Evolutionary conservation across 805 yeast genomes (phyloP).

Genomic region (Starmerella floris): DNA sequence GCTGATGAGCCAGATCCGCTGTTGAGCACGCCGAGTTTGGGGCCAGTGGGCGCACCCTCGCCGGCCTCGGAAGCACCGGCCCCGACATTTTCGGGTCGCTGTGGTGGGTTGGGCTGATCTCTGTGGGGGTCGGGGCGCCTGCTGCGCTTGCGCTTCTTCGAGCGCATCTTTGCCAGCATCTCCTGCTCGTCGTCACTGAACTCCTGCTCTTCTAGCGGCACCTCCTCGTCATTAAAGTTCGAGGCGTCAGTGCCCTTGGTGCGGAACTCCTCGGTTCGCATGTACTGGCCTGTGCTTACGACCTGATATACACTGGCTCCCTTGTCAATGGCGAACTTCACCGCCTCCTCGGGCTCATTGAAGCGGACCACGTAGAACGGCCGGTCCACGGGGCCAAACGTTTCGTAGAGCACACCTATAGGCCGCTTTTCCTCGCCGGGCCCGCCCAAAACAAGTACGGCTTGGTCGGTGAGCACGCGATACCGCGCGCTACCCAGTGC

Average conservation of each 20-base stretch:
- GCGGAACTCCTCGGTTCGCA: slow-evolving; percentile 60
- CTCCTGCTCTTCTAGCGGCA: slow-evolving; percentile 86
- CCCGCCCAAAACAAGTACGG: slow-evolving; percentile 44
- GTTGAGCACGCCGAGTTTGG: too few species aligned
- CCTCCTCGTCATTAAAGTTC: slow-evolving; percentile 86
- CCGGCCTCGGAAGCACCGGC: not conserved
- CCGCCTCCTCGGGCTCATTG: slow-evolving; percentile 37
- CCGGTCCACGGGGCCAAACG: slow-evolving; percentile 71
- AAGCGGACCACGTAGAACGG: slow-evolving; percentile 74
- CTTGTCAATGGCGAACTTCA: slow-evolving; percentile 34
- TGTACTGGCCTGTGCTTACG: slow-evolving; percentile 66
- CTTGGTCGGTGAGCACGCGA: slow-evolving; percentile 63
- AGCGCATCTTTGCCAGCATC: slow-evolving; percentile 53
- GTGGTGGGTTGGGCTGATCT: not conserved
- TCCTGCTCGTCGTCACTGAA: slow-evolving; percentile 91
- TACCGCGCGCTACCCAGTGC: slow-evolving; percentile 73
- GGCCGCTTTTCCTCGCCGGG: slow-evolving; percentile 38
- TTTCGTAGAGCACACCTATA: slow-evolving; percentile 72
- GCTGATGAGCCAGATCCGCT: too few species aligned
- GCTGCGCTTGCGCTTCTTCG: slow-evolving; percentile 40
- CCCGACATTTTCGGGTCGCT: not conserved
- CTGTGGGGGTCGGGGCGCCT: not conserved
- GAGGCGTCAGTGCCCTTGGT: slow-evolving; percentile 88
- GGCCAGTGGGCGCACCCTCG: not conserved
- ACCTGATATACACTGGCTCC: slow-evolving; percentile 60